phyloP scores from a whole-genome alignment of 139 green algal species.

The Pseudopediastrum boryanum region DNA sequence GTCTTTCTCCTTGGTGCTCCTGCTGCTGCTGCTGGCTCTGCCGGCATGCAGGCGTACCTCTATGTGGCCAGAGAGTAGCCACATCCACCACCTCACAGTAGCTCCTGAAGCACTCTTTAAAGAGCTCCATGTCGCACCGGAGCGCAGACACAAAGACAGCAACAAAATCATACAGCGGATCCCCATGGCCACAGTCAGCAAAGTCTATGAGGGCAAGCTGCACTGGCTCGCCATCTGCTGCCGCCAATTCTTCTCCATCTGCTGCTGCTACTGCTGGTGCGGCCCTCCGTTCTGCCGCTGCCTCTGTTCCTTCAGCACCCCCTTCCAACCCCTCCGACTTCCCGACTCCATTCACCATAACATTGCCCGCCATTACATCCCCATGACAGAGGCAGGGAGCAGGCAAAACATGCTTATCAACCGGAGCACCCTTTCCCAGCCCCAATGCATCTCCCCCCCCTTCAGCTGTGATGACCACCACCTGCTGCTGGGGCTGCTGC shows the following conservation, averaged over 20 bases:
- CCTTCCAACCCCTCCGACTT: not conserved
- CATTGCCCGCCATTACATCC: conserved; percentile 22
- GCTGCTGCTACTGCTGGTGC: not conserved
- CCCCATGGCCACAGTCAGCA: conserved; percentile 10
- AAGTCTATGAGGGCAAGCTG: conserved; percentile 15
- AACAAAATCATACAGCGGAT: conserved; percentile 32
- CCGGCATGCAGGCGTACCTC: no score
- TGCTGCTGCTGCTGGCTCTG: no score
- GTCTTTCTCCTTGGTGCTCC: no score
- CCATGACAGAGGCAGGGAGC: conserved; percentile 14
- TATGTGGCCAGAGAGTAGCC: no score
- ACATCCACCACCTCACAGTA: no score
- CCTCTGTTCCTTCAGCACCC: conserved; percentile 7
- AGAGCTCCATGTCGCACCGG: conserved; percentile 3
- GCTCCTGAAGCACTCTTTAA: not conserved
- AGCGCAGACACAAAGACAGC: conserved; percentile 25
- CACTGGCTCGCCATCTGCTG: not conserved
- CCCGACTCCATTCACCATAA: conserved; percentile 3
- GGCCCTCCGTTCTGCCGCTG: not conserved
- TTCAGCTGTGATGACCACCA: not conserved
- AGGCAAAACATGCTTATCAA: no score
- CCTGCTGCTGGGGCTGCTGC: not conserved
- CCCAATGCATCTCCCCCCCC: no score
- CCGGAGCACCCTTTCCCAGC: no score
- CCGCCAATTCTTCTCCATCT: not conserved